Evolutionary conservation across 1,284 basidiomycete species (phyloP), one percentile per base, ranked within the genome.

Genomic region (Trametes versicolor): DNA sequence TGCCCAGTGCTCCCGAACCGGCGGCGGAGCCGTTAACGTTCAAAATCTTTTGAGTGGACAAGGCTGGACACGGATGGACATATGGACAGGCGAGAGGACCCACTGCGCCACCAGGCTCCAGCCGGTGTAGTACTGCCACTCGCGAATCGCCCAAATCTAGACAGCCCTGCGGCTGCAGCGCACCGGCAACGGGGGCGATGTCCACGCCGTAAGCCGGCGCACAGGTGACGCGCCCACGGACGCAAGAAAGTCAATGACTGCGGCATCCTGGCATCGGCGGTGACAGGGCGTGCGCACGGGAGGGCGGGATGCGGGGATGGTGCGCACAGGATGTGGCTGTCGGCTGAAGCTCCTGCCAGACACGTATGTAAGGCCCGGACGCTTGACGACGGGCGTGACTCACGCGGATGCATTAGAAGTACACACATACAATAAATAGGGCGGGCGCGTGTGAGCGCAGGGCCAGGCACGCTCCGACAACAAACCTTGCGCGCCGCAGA

Each of bases 401-500:
- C 27, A 12, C 43, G 43, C 43, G 41, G 55, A 19, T 23, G 54
- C n/a, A 45, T 56, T 49, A 49, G 57, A 49, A 49, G 39, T 37
- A 37, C 21, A 25, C 47, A 62, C 53, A 57, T 54, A 53, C 58
- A 60, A 41, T 43, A 23, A 32, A 10, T 13, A n/a, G 5, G 48
- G 10, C 47, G 34, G n/a, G 45, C 41, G 60, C 37, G 54, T 50
- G 58, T 27, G 55, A 27, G 52, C 52, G 5, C 29, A 37, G 17
- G 52, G 23, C 39, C 48, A 55, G 47, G 49, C 58, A 65, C 41
- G 23, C 29, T 37, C 58, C 27, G 45, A 25, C 37, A 49, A 54
- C 36, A 19, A 55, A 55, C 37, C 34, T 49, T 57, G 47, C 32
- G 47, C 32, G 43, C 45, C 45, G 27, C 59, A 45, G 49, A 52